These are phyloP conservation scores for Knufia petricola DNA, from an alignment of 2,329 filamentous ascomycete genomes.

Conservation along the genomic window DNA sequence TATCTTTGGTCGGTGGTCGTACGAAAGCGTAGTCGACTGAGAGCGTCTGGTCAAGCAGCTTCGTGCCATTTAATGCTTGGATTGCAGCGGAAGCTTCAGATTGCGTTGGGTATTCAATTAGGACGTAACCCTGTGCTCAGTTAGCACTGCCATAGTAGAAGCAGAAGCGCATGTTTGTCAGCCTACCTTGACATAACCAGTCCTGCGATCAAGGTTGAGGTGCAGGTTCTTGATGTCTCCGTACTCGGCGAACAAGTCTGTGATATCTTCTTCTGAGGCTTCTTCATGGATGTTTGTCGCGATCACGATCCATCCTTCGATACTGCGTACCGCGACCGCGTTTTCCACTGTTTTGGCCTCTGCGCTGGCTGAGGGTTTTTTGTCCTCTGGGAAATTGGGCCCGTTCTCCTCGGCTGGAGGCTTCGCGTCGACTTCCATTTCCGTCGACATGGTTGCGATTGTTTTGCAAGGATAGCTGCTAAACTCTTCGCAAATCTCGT, in stretches of 20 bases:
- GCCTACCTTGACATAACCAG: conserved; percentile 57
- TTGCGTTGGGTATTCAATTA: conserved; percentile 57
- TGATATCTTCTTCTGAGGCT: conserved; percentile 57
- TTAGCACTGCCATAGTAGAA: neutral
- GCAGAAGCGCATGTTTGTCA: too few relatives aligned
- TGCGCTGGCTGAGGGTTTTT: conserved; percentile 20
- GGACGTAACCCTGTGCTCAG: conserved; percentile 49
- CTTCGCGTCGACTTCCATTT: conserved; percentile 25
- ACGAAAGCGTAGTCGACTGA: conserved; percentile 58
- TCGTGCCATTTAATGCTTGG: conserved; percentile 49
- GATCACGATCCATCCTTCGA: conserved; percentile 62
- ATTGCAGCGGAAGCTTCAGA: conserved; percentile 55
- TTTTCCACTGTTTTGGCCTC: conserved; percentile 37
- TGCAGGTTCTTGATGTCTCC: conserved; percentile 60
- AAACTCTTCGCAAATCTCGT: too few relatives aligned
- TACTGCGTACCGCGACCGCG: conserved; percentile 53
- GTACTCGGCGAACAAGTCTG: conserved; percentile 56
- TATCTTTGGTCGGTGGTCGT: conserved; percentile 46
- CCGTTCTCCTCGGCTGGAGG: conserved; percentile 21
- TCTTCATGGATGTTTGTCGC: conserved; percentile 61
- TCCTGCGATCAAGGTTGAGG: conserved; percentile 55
- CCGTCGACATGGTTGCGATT: conserved; percentile 10
- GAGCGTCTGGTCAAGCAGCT: conserved; percentile 57
- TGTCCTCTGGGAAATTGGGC: neutral
- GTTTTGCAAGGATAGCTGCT: neutral